phyloP scores from a whole-genome alignment of 2,329 filamentous ascomycete species.

The Calonectria pteridis region DNA sequence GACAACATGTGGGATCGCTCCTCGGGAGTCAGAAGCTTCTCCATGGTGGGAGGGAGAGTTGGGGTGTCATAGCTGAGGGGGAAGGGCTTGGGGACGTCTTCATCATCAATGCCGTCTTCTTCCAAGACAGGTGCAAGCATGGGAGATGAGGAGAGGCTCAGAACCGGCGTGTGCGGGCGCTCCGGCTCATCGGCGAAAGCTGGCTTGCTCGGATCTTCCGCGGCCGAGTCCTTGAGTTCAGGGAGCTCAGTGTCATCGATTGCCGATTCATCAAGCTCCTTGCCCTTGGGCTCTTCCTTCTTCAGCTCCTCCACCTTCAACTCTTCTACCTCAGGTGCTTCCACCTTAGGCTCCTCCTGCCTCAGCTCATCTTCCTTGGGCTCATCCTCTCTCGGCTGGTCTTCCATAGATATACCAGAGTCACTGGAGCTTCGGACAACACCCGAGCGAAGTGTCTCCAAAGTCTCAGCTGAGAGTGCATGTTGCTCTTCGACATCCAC shows the following conservation, averaged over 20 bases:
- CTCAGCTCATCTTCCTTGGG: conserved; percentile 8
- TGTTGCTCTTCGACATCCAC: conserved; percentile 7
- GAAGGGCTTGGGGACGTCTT: conserved; percentile 1
- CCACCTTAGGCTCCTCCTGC: not conserved
- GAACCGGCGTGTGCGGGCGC: conserved; percentile 6
- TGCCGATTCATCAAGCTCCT: not conserved
- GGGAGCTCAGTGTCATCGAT: not conserved
- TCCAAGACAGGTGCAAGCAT: conserved; percentile 40
- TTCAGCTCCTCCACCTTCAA: conserved; percentile 5
- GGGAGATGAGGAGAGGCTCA: conserved; percentile 20
- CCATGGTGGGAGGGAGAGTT: conserved; percentile 29
- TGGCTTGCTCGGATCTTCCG: conserved; percentile 19
- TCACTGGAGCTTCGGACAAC: conserved; percentile 33
- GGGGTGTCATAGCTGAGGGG: conserved; percentile 20
- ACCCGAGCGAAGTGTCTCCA: not conserved
- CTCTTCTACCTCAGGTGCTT: conserved; percentile 20
- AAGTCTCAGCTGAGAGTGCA: not conserved
- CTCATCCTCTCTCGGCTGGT: conserved; percentile 32
- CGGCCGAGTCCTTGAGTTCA: not conserved
- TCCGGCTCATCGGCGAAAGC: conserved; percentile 15
- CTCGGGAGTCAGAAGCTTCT: conserved; percentile 29
- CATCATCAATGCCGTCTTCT: conserved; percentile 32
- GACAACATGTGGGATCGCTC: conserved; percentile 28
- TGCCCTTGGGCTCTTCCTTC: conserved; percentile 1
- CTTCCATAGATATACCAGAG: conserved; percentile 39